phyloP scores from a whole-genome alignment of 306 rosid species.

The Fragaria vesca region DNA sequence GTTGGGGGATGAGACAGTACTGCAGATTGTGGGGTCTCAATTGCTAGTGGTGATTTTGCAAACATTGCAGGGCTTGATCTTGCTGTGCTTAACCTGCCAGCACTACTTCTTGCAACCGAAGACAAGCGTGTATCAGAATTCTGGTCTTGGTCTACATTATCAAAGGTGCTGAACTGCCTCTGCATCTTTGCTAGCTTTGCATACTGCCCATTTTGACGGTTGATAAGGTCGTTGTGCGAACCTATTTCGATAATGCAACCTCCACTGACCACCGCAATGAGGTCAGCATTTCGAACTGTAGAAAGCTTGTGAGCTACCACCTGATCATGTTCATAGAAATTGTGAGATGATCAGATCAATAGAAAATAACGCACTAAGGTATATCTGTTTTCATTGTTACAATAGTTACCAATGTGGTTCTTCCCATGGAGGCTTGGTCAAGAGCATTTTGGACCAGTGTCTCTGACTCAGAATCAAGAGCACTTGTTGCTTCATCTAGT shows the following conservation, averaged over 20 bases:
- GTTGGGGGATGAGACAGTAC: constrained; percentile 46
- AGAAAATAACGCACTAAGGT: background rate
- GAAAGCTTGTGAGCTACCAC: constrained; percentile 96
- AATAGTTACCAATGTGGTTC: constrained; percentile 75
- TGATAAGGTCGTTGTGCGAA: constrained; percentile 68
- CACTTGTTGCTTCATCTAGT: constrained; percentile 98
- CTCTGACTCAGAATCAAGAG: constrained; percentile 95
- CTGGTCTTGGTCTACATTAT: constrained; percentile 61
- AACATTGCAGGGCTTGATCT: constrained; percentile 71
- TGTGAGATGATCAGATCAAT: constrained; percentile 9
- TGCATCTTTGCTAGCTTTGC: constrained; percentile 79
- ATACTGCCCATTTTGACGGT: constrained; percentile 59
- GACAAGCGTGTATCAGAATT: constrained; percentile 32
- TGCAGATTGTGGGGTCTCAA: constrained; percentile 15
- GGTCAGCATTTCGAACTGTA: constrained; percentile 84
- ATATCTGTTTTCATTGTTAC: background rate
- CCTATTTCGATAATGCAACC: constrained; percentile 79
- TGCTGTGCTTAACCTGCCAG: constrained; percentile 58
- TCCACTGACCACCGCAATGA: constrained; percentile 66
- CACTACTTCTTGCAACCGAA: constrained; percentile 71
- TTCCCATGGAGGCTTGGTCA: constrained; percentile 94
- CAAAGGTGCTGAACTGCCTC: constrained; percentile 64
- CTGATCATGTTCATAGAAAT: constrained; percentile 37
- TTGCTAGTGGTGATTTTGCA: constrained; percentile 55
- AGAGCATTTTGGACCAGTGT: constrained; percentile 86